A percentile compares a stretch with the other conserved stretches of the same genome.
phyloP scores from a whole-genome alignment of 495 filamentous ascomycete genomes.

The Cladorrhinum samala region DNA sequence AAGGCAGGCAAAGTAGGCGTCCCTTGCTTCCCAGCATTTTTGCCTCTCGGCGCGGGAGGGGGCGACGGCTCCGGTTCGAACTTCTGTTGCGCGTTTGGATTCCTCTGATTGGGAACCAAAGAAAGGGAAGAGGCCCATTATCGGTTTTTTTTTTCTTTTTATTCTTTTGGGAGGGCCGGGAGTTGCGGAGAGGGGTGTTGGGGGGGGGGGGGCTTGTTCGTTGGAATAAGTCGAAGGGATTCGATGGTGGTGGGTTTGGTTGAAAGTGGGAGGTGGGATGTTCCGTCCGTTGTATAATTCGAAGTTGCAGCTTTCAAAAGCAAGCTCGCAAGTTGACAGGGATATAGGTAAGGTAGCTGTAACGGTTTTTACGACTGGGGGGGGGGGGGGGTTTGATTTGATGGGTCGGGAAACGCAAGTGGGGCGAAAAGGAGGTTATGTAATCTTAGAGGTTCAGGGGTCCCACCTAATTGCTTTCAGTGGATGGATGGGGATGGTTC shows the following conservation, averaged over 20 bases:
- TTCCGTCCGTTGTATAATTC: not conserved
- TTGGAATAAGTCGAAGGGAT: not conserved
- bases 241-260: not conserved
- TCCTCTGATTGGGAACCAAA: slow-evolving; percentile 39
- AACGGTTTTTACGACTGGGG: no score
- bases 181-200: no score
- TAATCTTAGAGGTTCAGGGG: slow-evolving; percentile 1
- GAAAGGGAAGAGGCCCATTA: slow-evolving; percentile 43
- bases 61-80: slow-evolving; percentile 56
- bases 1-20: slow-evolving; percentile 79
- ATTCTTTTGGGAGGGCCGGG: not conserved
- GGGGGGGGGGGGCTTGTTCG: not conserved
- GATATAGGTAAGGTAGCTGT: no score
- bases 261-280: no score
- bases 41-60: slow-evolving; percentile 72
- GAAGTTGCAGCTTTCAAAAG: no score
- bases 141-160: not conserved
- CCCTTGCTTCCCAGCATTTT: slow-evolving; percentile 80
- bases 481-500: no score
- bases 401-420: not conserved
- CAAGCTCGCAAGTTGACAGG: no score
- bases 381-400: not conserved
- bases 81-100: slow-evolving; percentile 45
- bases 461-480: no score
- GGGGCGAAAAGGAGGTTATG: not conserved